A percentile compares a stretch with the other conserved stretches of the same genome.
phyloP scores from a whole-genome alignment of 306 rosid species.

The Castanea mollissima region DNA sequence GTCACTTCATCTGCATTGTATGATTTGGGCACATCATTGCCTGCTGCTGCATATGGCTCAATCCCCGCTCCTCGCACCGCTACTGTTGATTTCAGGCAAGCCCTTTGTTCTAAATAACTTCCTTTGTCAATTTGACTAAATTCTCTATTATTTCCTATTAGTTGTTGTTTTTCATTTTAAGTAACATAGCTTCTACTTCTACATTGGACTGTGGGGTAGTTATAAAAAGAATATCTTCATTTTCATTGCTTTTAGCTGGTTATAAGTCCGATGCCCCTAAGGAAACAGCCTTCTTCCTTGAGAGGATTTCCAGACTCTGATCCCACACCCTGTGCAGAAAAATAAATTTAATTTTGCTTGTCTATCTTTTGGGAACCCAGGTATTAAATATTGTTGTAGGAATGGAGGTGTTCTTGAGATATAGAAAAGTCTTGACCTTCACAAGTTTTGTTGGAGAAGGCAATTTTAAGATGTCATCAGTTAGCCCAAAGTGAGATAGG shows the following conservation, averaged over 20 bases:
- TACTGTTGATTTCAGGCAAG: constrained; percentile 69
- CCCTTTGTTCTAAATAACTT: not conserved
- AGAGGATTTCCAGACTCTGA: not conserved
- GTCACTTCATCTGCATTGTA: constrained; percentile 38
- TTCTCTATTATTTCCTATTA: not conserved
- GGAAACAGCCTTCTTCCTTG: not conserved
- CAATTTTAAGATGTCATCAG: not conserved
- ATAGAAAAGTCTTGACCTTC: not conserved
- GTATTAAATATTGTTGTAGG: not conserved
- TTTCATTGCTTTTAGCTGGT: not conserved
- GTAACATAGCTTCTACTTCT: not conserved
- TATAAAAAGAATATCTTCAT: not conserved
- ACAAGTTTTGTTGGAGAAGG: not conserved
- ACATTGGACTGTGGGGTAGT: not conserved
- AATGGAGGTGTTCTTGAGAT: not conserved
- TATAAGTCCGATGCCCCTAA: not conserved
- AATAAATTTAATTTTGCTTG: not conserved
- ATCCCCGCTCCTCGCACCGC: constrained; percentile 30
- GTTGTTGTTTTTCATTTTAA: not conserved
- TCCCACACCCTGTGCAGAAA: not conserved
- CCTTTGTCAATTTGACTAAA: not conserved
- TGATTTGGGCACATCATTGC: constrained; percentile 44
- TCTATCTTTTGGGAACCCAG: not conserved
- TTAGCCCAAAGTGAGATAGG: not conserved
- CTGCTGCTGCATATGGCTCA: constrained; percentile 33